Conservation (phyloP, 805 yeast genomes). For the Komagataella pseudopastoris region DNA sequence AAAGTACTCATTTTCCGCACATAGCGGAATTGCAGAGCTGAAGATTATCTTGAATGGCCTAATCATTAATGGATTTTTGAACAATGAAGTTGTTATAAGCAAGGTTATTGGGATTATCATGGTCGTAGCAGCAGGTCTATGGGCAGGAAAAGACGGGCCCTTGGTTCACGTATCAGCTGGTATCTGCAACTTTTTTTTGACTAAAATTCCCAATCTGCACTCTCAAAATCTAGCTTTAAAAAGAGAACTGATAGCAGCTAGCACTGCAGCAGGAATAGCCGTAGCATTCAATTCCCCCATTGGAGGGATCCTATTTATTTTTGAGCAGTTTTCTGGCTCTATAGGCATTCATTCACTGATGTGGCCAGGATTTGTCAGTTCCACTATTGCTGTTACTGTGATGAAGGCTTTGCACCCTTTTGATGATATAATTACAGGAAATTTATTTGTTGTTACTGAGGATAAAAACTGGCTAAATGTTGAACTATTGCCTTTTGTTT, state of each 20-base stretch:
- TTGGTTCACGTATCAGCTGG: slow-evolving; percentile 68
- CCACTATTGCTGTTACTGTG: slow-evolving; percentile 58
- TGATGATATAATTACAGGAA: slow-evolving; percentile 22
- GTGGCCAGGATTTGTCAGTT: slow-evolving; percentile 78
- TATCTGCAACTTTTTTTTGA: slow-evolving; percentile 24
- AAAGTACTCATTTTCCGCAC: slow-evolving; percentile 23
- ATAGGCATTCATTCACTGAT: slow-evolving; percentile 49
- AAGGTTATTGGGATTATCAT: slow-evolving; percentile 48
- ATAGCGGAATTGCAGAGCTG: slow-evolving; percentile 66
- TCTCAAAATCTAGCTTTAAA: slow-evolving; percentile 37
- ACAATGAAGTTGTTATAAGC: slow-evolving; percentile 32
- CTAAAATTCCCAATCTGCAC: slow-evolving; percentile 9
- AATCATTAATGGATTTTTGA: slow-evolving; percentile 38
- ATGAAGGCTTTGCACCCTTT: slow-evolving; percentile 39
- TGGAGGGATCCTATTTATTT: slow-evolving; percentile 72
- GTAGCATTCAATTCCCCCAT: slow-evolving; percentile 82
- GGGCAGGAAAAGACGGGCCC: slow-evolving; percentile 86
- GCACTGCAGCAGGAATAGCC: slow-evolving; percentile 73
- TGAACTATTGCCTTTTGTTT: slow-evolving; percentile 61
- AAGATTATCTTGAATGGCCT: slow-evolving; percentile 58
- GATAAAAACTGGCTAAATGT: slow-evolving; percentile 60
- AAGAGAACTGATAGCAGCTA: slow-evolving; percentile 60
- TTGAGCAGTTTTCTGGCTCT: slow-evolving; percentile 55
- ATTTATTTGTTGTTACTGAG: slow-evolving; percentile 49
- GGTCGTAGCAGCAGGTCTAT: slow-evolving; percentile 63